These are phyloP conservation scores for Leccinum pallidistipes DNA, from an alignment of 1,284 basidiomycete genomes.

Conservation along the genomic window DNA sequence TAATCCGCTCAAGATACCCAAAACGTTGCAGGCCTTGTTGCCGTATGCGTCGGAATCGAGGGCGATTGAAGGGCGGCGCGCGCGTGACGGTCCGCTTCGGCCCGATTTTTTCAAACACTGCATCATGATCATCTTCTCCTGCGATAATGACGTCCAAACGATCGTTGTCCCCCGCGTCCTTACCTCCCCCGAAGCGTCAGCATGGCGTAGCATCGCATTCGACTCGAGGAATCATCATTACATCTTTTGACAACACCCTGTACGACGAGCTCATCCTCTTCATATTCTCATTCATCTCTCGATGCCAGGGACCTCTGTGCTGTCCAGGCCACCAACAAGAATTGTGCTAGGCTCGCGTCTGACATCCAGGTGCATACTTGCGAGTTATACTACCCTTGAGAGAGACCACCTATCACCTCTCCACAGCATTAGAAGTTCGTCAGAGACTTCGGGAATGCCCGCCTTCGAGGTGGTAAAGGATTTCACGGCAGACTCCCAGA, in stretches of 20 bases:
- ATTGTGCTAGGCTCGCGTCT: constrained; percentile 63
- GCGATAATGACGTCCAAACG: constrained; percentile 51
- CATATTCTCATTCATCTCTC: constrained; percentile 64
- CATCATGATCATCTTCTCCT: neutral
- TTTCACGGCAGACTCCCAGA: constrained; percentile 51
- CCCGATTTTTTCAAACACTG: constrained; percentile 15
- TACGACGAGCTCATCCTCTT: constrained; percentile 75
- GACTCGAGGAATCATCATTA: constrained; percentile 10
- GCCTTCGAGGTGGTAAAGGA: constrained; percentile 65
- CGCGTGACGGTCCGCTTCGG: constrained; percentile 16
- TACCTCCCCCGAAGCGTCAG: constrained; percentile 60
- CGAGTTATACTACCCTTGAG: constrained; percentile 2
- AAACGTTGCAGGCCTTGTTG: constrained; percentile 84
- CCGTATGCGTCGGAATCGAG: constrained; percentile 95
- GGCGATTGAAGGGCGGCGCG: constrained; percentile 56
- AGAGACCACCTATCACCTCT: constrained; percentile 13
- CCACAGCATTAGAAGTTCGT: constrained; percentile 63
- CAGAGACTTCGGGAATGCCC: constrained; percentile 58
- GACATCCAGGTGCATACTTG: constrained; percentile 50
- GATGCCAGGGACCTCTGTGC: constrained; percentile 65
- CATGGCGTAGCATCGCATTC: constrained; percentile 32
- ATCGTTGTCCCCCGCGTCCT: constrained; percentile 44
- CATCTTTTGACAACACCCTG: constrained; percentile 55
- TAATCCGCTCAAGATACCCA: constrained; percentile 88
- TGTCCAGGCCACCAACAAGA: constrained; percentile 59